Evolutionary conservation across 345 rosid genomes (phyloP).

Genomic region (Lepidium didymum): DNA sequence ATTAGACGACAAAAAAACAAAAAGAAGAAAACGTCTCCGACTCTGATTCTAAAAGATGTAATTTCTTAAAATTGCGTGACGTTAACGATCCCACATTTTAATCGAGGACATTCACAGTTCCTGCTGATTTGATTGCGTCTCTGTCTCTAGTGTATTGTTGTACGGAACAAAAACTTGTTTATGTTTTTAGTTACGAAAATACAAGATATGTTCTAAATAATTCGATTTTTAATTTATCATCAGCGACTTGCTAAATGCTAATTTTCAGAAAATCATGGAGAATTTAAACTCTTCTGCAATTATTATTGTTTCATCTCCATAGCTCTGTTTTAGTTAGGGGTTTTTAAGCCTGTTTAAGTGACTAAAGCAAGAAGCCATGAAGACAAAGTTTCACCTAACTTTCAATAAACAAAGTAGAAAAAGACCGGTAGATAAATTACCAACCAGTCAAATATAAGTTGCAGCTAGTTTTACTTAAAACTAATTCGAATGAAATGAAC

Average conservation of each 20-base stretch:
- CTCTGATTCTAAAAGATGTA: background rate
- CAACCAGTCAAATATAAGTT: slow-evolving; percentile 1
- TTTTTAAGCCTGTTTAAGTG: background rate
- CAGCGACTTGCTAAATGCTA: no score
- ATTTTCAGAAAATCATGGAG: no score
- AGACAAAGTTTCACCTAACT: background rate
- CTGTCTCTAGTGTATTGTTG: background rate
- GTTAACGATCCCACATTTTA: background rate
- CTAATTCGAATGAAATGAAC: background rate
- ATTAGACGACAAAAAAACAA: background rate
- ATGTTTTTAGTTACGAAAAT: no score
- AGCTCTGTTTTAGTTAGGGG: no score
- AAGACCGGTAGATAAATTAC: slow-evolving; percentile 2
- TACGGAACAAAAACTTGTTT: no score
- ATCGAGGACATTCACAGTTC: background rate
- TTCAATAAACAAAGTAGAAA: background rate
- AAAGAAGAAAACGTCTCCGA: background rate
- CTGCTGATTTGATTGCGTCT: background rate
- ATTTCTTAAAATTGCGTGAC: background rate
- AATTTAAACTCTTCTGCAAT: no score
- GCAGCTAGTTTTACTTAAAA: background rate
- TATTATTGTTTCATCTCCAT: no score
- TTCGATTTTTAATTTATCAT: no score
- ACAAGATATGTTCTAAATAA: no score
- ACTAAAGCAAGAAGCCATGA: background rate